Evolutionary conservation across 2,329 filamentous ascomycete genomes (phyloP), one percentile per base, ranked within the genome.

Genomic region (Cadophora luteo-olivacea): DNA sequence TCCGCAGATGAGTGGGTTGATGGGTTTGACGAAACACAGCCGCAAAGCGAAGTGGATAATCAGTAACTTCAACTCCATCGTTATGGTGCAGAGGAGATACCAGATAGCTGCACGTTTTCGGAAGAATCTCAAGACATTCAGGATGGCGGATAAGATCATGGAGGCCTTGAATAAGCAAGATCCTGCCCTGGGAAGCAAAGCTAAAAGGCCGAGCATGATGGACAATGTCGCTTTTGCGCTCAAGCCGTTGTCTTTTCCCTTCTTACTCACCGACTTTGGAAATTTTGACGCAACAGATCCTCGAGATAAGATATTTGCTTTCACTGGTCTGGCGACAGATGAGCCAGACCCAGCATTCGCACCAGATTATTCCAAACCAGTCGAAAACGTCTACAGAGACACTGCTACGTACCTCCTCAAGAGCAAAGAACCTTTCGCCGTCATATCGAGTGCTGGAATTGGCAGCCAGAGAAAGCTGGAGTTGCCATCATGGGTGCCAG

Each of bases 1-100:
- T 58, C 54, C 33, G n/a, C 54, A 58, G 19, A 58, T 38, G 9
- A 58, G 54, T 38, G 54, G 29, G 6, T n/a, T 58, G 14, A 38
- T 58, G 54, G 11, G 54, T n/a, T n/a, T 58, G 2, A 38, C 54
- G 12, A n/a, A 22, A 24, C 6, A 36, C 16, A 58, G 54, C 16
- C 33, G 38, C 32, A 58, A 38, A n/a, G 54, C 54, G 3, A 36
- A 58, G 32, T 4, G 32, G 19, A 58, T 24, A 19, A 58, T 36
- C 32, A 38, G n/a, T 7, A 38, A 58, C 16, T 58, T 58, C 19
- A 32, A 32, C 38, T 36, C 54, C 3, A 38, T 58, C 32, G 54
- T 16, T 6, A 38, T n/a, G 19, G 25, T 12, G 4, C 32, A 36
- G 32, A 9, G 32, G 38, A 16, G 54, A 5, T 38, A 11, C 22